Evolutionary conservation across 169 alveolate genomes (phyloP), one percentile per base, ranked within the genome.

Genomic region (Cardiosporidium cionae): DNA sequence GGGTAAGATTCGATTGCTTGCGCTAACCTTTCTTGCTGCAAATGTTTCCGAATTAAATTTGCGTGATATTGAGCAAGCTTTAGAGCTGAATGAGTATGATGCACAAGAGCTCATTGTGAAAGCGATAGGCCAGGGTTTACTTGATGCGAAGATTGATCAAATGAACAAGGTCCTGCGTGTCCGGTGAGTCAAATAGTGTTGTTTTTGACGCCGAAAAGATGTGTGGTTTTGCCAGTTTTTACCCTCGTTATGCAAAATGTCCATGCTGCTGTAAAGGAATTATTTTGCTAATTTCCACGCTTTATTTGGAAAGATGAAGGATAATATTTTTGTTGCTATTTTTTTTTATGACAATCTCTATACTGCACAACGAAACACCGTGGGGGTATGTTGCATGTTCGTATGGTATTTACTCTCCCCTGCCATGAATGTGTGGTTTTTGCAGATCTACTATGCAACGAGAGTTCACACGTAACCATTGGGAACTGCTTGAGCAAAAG

Each of bases 81-180:
- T 79, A 6, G 28, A 44, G 29, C 52, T 79, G 25, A 6, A 29
- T 27, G 83, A 66, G 29, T 52, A 35, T 23, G 73, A 65, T 32
- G 81, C 79, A 2, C 81, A 79, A 32, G 84, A 75, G 23, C 64
- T 63, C 1, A 76, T 68, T 3, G 85, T 79, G 28, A 70, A 74
- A 64, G 67, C 85, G 32, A 69, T 79, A 27, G 78, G 81, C 3
- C 72, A 52, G 68, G 81, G 81, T 2, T 58, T 75, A 22, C 25
- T 79, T 25, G 84, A 79, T 4, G 85, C 85, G 22, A 74, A 73
- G 1, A 78, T 79, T 52, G 84, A 79, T 36, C 82, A 79, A 32
- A 63, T 79, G 37, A 72, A 52, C 0, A 52, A 69, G 9, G 73
- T 76, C 25, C 37, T 74, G 29, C 81, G 32, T 35, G 64, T 74